These are phyloP conservation scores for Cryptosporidium viatorum DNA, from an alignment of 169 alveolate genomes.

Conservation along the genomic window DNA sequence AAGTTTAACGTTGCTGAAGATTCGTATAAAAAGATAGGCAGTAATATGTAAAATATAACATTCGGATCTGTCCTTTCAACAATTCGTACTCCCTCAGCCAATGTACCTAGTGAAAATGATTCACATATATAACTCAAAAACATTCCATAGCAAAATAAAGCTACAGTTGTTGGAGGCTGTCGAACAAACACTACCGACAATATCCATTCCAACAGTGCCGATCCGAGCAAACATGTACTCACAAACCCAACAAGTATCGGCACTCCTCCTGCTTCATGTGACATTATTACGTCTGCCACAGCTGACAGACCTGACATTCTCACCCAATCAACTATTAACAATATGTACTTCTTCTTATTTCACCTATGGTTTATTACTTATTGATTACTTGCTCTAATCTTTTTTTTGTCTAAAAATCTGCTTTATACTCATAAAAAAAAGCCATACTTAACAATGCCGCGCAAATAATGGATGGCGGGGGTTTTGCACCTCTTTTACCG, in stretches of 20 bases:
- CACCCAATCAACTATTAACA: not conserved
- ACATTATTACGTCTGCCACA: not conserved
- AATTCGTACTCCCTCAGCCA: conserved; percentile 74
- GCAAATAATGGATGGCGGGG: conserved; percentile 47
- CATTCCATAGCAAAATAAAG: conserved; percentile 70
- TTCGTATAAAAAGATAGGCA: conserved; percentile 76
- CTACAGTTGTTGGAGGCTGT: conserved; percentile 72
- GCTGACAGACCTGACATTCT: conserved; percentile 32
- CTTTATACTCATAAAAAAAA: not conserved
- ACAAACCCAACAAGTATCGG: conserved; percentile 75
- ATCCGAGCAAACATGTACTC: conserved; percentile 67
- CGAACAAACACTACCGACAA: conserved; percentile 72
- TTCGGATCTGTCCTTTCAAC: conserved; percentile 75
- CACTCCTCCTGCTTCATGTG: conserved; percentile 64
- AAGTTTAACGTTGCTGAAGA: conserved; percentile 75
- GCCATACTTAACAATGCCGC: conserved; percentile 25
- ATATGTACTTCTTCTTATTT: not conserved
- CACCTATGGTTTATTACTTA: not conserved
- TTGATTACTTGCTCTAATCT: conserved; percentile 8
- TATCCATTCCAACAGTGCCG: conserved; percentile 72
- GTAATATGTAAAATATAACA: conserved; percentile 62
- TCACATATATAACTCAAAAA: conserved; percentile 74
- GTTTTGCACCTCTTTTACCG: not conserved
- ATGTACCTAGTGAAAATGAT: conserved; percentile 67
- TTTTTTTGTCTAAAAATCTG: not conserved